These are phyloP conservation scores for Saccharum officinarum DNA, from an alignment of 176 grass and related monocot genomes.

Conservation along the genomic window DNA sequence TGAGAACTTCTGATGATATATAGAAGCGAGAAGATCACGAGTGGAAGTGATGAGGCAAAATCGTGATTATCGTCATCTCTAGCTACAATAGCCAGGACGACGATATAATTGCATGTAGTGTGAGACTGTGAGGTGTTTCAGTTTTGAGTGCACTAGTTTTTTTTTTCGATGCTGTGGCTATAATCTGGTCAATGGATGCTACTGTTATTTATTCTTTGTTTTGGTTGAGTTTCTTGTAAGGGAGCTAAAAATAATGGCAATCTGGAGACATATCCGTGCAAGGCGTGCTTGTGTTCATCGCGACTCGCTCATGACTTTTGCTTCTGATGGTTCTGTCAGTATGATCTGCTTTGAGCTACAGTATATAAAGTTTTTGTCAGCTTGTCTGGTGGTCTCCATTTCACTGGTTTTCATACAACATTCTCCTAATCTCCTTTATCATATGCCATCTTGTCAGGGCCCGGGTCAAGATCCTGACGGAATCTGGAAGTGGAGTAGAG, in stretches of 20 bases:
- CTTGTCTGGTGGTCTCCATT: not conserved
- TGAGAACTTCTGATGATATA: constrained; percentile 22
- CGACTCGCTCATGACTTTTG: constrained; percentile 35
- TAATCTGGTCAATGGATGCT: constrained; percentile 12
- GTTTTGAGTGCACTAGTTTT: constrained; percentile 1
- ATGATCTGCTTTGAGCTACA: constrained; percentile 11
- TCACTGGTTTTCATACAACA: not conserved
- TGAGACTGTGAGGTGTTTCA: constrained; percentile 27
- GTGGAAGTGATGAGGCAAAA: constrained; percentile 20
- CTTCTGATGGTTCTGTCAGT: constrained; percentile 26
- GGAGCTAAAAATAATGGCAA: not conserved
- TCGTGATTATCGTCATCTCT: constrained; percentile 9
- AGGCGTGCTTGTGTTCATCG: not conserved
- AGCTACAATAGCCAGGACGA: constrained; percentile 20
- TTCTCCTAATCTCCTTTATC: not conserved
- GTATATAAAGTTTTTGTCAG: not conserved
- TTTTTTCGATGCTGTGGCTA: not conserved
- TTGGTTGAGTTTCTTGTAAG: constrained; percentile 1
- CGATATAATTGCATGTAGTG: constrained; percentile 14
- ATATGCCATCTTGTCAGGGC: not conserved
- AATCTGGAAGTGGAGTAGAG: no score
- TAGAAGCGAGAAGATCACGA: constrained; percentile 9
- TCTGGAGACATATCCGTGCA: not conserved
- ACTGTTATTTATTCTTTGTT: constrained; percentile 35
- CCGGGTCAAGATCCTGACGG: no score